Conservation (phyloP, 2,329 filamentous ascomycete species). For the Drechslerella stenobrocha region DNA sequence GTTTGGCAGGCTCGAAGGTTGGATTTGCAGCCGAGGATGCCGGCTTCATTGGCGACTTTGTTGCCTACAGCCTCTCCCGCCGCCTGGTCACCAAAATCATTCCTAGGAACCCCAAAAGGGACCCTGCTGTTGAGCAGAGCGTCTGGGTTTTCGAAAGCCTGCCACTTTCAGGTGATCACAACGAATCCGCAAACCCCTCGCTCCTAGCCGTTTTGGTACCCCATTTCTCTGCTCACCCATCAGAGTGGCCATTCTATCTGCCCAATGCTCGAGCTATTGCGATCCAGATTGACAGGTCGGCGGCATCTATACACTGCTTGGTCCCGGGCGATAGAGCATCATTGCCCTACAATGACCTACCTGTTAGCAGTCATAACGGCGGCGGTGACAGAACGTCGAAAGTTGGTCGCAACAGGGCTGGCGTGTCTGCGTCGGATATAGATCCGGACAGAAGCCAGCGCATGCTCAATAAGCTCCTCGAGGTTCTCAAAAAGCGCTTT, state of each 20-base stretch:
- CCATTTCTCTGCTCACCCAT: slow-evolving; percentile 3
- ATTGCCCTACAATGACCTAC: background rate
- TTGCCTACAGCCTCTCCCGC: slow-evolving; percentile 10
- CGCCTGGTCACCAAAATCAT: slow-evolving; percentile 25
- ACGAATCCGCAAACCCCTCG: background rate
- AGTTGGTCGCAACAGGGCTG: background rate
- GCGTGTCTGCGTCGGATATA: background rate
- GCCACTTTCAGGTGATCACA: background rate
- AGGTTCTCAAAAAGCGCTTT: slow-evolving; percentile 31
- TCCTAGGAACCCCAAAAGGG: slow-evolving; percentile 35
- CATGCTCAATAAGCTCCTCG: slow-evolving; percentile 32
- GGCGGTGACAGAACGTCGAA: background rate
- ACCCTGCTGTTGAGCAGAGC: slow-evolving; percentile 25
- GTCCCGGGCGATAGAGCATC: background rate
- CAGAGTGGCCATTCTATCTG: slow-evolving; percentile 31
- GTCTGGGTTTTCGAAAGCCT: slow-evolving; percentile 28
- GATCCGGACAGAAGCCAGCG: slow-evolving; percentile 26
- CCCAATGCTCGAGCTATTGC: slow-evolving; percentile 30
- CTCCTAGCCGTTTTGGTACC: slow-evolving; percentile 32
- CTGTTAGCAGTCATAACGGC: too few relatives aligned
- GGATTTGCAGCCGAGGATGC: background rate
- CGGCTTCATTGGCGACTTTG: slow-evolving; percentile 27
- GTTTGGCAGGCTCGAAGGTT: background rate
- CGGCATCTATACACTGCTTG: slow-evolving; percentile 23
- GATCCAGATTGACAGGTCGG: slow-evolving; percentile 11